Evolutionary conservation across 1,139 yeast genomes (phyloP).

Genomic region (Geotrichum europaeum): DNA sequence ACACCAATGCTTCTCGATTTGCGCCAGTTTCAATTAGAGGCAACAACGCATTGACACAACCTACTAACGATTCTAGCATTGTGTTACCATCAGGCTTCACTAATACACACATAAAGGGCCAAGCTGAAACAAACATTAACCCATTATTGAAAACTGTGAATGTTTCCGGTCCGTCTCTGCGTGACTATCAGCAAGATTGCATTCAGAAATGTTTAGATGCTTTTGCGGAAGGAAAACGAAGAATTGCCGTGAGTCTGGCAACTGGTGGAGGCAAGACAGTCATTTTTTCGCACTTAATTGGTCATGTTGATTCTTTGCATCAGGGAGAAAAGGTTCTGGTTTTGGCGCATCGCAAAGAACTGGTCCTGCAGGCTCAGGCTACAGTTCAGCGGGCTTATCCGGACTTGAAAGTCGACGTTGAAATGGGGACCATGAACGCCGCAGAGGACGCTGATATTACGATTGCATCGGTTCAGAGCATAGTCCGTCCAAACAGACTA

Average conservation of each 20-base stretch:
- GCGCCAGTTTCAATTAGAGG: background rate
- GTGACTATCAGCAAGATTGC: conserved; percentile 72
- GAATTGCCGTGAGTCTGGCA: conserved; percentile 81
- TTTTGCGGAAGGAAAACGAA: conserved; percentile 41
- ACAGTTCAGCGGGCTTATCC: conserved; percentile 50
- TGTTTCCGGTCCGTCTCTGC: conserved; percentile 27
- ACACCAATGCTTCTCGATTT: background rate
- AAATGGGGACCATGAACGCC: conserved; percentile 54
- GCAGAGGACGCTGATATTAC: conserved; percentile 52
- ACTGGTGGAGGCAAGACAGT: conserved; percentile 97
- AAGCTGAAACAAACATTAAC: background rate
- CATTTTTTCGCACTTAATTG: conserved; percentile 65
- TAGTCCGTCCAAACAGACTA: conserved; percentile 46
- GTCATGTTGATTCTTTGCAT: conserved; percentile 39
- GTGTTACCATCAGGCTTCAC: background rate
- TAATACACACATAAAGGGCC: background rate
- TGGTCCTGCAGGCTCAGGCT: conserved; percentile 62
- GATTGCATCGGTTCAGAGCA: conserved; percentile 71
- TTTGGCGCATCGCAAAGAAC: conserved; percentile 76
- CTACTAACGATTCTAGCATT: background rate
- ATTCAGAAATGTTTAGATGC: conserved; percentile 51
- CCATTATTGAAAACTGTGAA: background rate
- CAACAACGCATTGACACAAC: background rate
- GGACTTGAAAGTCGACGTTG: conserved; percentile 52
- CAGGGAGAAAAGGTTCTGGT: conserved; percentile 53